Conservation (phyloP, 2,329 filamentous ascomycete genomes). For the Aspergillus aculeatinus region DNA sequence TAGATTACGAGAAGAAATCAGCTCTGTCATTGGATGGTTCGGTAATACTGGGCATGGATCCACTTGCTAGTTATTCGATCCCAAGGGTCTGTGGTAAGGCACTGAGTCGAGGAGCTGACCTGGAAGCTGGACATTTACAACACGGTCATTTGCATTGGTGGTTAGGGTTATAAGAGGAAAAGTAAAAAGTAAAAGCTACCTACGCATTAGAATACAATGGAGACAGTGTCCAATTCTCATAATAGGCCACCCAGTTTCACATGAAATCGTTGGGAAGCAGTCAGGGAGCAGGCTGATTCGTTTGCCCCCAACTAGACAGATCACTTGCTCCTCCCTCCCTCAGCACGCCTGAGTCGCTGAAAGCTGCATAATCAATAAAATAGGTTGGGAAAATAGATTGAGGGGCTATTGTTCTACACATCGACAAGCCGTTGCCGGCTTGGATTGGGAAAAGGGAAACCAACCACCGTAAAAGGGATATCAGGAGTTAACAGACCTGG, state of each 20-base stretch:
- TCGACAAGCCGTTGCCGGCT: conserved; percentile 13
- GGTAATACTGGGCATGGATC: no score
- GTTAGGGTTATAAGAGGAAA: no score
- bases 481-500: not conserved
- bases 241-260: conserved; percentile 19
- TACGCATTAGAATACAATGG: conserved; percentile 33
- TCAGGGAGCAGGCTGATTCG: conserved; percentile 9
- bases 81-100: no score
- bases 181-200: conserved; percentile 12
- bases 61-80: no score
- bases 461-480: conserved; percentile 4
- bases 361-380: conserved; percentile 22
- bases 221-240: conserved; percentile 25
- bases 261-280: conserved; percentile 22
- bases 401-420: conserved; percentile 20
- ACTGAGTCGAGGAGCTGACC: no score
- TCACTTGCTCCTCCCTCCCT: conserved; percentile 6
- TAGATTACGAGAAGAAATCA: no score
- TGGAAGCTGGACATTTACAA: no score
- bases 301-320: not conserved
- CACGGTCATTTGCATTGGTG: no score
- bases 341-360: conserved; percentile 27
- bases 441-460: not conserved
- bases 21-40: no score
- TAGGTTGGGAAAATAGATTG: not conserved